Evolutionary conservation across 1,284 basidiomycete species (phyloP).

Genomic region (Psilocybe mexicana): DNA sequence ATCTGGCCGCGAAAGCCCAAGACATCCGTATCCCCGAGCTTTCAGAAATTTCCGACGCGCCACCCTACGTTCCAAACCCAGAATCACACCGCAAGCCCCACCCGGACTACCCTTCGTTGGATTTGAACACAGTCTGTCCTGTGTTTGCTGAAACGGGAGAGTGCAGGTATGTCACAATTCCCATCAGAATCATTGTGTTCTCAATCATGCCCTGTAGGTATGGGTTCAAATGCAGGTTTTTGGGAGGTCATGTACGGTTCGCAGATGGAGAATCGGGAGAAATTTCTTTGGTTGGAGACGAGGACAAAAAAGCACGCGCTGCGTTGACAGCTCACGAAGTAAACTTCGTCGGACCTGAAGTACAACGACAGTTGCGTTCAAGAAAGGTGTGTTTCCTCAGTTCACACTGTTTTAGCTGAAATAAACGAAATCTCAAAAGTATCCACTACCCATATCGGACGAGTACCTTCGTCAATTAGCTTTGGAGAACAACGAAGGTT

Average conservation of each 20-base stretch:
- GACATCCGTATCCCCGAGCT: conserved; percentile 67
- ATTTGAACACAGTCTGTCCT: conserved; percentile 64
- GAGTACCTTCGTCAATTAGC: conserved; percentile 69
- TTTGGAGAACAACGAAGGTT: conserved; percentile 37
- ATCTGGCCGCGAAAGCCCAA: conserved; percentile 74
- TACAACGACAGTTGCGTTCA: conserved; percentile 59
- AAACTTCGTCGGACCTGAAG: conserved; percentile 66
- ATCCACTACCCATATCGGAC: conserved; percentile 64
- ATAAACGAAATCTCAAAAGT: conserved; percentile 40
- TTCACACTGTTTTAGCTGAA: neutral
- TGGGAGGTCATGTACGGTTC: conserved; percentile 67
- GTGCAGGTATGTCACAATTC: conserved; percentile 51
- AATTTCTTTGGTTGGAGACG: conserved; percentile 50
- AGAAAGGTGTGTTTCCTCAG: conserved; percentile 55
- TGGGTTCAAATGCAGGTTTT: conserved; percentile 90
- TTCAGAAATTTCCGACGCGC: conserved; percentile 38
- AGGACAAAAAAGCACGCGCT: conserved; percentile 54
- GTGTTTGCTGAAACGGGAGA: conserved; percentile 74
- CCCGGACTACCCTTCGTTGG: conserved; percentile 43
- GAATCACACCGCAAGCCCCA: conserved; percentile 27
- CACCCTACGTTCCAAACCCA: conserved; percentile 52
- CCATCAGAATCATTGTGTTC: neutral
- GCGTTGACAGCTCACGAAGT: conserved; percentile 65
- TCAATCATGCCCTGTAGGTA: conserved; percentile 53
- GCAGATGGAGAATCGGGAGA: conserved; percentile 35